These are phyloP conservation scores for Dactylellina sp. DNA, from an alignment of 2,329 filamentous ascomycete genomes.

Conservation along the genomic window DNA sequence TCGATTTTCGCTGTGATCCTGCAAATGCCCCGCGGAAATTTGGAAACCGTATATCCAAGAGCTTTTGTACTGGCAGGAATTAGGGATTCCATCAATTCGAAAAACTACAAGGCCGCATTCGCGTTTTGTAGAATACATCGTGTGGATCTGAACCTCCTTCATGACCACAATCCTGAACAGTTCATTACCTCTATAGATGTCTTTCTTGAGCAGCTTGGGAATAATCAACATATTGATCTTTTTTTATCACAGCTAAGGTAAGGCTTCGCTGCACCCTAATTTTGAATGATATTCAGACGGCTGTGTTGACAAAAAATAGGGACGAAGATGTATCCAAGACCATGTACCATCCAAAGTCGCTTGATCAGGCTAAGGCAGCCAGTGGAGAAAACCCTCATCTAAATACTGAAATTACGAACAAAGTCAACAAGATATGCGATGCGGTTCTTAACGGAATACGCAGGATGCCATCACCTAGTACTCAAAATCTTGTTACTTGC, in stretches of 20 bases:
- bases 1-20: conserved; percentile 85
- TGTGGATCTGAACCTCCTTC: conserved; percentile 97
- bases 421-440: conserved; percentile 90
- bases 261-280: conserved; percentile 63
- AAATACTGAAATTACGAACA: conserved; percentile 65
- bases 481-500: conserved; percentile 94
- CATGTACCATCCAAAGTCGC: conserved; percentile 89
- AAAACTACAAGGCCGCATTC: conserved; percentile 86
- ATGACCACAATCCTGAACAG: conserved; percentile 88
- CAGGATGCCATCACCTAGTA: conserved; percentile 71
- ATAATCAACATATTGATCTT: conserved; percentile 84
- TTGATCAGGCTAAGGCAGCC: conserved; percentile 61
- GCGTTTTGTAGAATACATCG: conserved; percentile 88
- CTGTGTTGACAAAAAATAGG: conserved; percentile 64
- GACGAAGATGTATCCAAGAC: conserved; percentile 93
- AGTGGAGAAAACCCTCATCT: conserved; percentile 50
- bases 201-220: conserved; percentile 86
- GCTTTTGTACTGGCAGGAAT: conserved; percentile 94
- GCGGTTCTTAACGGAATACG: conserved; percentile 77
- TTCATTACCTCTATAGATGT: conserved; percentile 80
- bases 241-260: conserved; percentile 75
- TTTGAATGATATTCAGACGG: conserved; percentile 66
- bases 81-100: conserved; percentile 79
- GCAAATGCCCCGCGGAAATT: conserved; percentile 94
- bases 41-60: conserved; percentile 93